Evolutionary conservation across 192 early-diverging fungal genomes (phyloP), one percentile per base, ranked within the genome.

Genomic region (Rhizoclosmatium sp.): DNA sequence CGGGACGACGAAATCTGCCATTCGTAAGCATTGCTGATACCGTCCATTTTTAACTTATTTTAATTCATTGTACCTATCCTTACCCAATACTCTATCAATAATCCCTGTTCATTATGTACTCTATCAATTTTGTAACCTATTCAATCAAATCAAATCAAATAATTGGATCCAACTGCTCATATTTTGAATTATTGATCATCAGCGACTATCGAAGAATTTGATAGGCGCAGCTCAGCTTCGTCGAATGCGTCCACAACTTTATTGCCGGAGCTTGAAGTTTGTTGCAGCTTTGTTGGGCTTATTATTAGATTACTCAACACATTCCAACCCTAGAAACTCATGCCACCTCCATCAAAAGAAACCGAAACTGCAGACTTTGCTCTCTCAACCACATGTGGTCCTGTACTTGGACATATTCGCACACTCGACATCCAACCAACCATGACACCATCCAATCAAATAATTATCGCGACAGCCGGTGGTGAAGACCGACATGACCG

Each of bases 391-490:
- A 66, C 59, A 1, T 85, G 81, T 65, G 89, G 89, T 1, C 89
- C 89, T 9, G 65, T 80, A 23, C 41, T 78, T 2, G 73, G 69
- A 7, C 76, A 82, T 12, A 76, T 88, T 21, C 79, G 84, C 19
- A 81, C 81, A 14, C 56, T 88, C 42, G 86, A 83, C 75, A 78
- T 89, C 41, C 69, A 84, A 60, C 66, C 23, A 21, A 46, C 42
- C 44, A 44, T 44, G 44, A 51, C 31, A 5, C 40, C 44, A 54
- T 4, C 45, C 14, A 41, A n/a, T 62, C 84, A 81, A 59, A 77
- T 89, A 21, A 78, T 90, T 40, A 79, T 68, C 0, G 86, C 85
- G 3, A 85, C 86, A 2, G 80, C 88, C 40, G 85, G 87, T 39
- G 74, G 81, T n/a, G 82, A 85, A 42, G 84, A 88, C 56, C 81